Percentiles rank a stretch among this genome's conserved stretches.
Conservation (phyloP, 2,329 filamentous ascomycete species). For the Fusarium scirpi region DNA sequence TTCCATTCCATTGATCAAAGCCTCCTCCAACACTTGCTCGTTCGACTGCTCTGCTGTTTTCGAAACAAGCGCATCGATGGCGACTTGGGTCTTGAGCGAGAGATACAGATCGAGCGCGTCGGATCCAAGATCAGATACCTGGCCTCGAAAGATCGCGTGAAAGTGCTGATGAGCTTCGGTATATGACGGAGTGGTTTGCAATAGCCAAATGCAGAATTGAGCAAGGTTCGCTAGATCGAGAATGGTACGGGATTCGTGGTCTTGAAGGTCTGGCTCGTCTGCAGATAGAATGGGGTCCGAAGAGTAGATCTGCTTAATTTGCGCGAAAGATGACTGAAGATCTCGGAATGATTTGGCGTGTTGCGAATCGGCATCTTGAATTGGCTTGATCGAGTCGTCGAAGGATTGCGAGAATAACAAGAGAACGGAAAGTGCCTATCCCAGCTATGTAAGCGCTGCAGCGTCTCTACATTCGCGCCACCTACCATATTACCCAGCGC, state of each 20-base stretch:
- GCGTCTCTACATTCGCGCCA: slow-evolving; percentile 20
- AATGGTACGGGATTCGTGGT: slow-evolving; percentile 50
- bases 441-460: slow-evolving; percentile 28
- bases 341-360: slow-evolving; percentile 50
- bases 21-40: slow-evolving; percentile 66
- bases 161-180: slow-evolving; percentile 60
- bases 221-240: slow-evolving; percentile 64
- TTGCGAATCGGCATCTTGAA: slow-evolving; percentile 51
- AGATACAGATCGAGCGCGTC: slow-evolving; percentile 59
- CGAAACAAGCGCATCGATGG: slow-evolving; percentile 66
- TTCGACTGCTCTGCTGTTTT: slow-evolving; percentile 62
- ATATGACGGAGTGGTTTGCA: slow-evolving; percentile 55
- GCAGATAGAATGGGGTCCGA: slow-evolving; percentile 50
- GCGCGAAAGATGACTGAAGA: slow-evolving; percentile 51
- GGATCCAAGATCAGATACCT: slow-evolving; percentile 59
- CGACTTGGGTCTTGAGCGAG: slow-evolving; percentile 60
- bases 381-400: slow-evolving; percentile 52
- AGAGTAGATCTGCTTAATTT: slow-evolving; percentile 52
- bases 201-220: slow-evolving; percentile 57
- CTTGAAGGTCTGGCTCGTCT: slow-evolving; percentile 51
- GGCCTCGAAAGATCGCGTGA: slow-evolving; percentile 58
- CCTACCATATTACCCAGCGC: slow-evolving; percentile 58
- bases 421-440: slow-evolving; percentile 55
- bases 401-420: slow-evolving; percentile 55
- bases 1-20: slow-evolving; percentile 69